Conservation (phyloP, 2,329 filamentous ascomycete species). For the Hysterium pulicare region DNA sequence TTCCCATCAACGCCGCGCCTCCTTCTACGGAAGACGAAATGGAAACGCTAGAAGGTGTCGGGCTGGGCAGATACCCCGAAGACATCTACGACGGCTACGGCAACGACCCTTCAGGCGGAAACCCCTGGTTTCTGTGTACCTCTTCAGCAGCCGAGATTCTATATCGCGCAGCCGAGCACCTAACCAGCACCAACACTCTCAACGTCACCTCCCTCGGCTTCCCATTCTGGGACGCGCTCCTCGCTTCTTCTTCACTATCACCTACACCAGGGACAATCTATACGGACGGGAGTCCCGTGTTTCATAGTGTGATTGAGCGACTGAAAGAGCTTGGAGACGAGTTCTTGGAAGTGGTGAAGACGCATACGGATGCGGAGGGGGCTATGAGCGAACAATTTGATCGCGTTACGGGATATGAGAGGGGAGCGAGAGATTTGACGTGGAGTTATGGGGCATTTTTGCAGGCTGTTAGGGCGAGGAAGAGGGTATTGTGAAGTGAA, state of each 20-base stretch:
- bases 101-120: conserved; percentile 27
- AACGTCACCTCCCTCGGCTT: conserved; percentile 27
- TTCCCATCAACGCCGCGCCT: conserved; percentile 36
- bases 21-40: conserved; percentile 6
- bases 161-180: conserved; percentile 34
- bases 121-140: conserved; percentile 46
- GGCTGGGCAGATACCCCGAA: conserved; percentile 43
- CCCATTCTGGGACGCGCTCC: conserved; percentile 37
- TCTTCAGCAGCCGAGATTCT: conserved; percentile 39
- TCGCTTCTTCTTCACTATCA: conserved; percentile 22
- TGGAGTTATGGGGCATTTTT: conserved; percentile 47
- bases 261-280: conserved; percentile 21
- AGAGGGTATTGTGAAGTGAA: conserved; percentile 3
- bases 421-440: conserved; percentile 42
- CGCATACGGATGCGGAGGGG: conserved; percentile 37
- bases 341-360: conserved; percentile 41
- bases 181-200: conserved; percentile 24
- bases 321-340: conserved; percentile 37
- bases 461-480: conserved; percentile 37
- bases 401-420: conserved; percentile 36
- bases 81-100: conserved; percentile 41
- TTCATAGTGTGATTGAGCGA: conserved; percentile 27
- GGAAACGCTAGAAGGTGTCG: conserved; percentile 26
- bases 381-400: conserved; percentile 46
- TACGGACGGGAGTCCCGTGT: conserved; percentile 22